Percentiles rank a stretch among this genome's conserved stretches.
phyloP scores from a whole-genome alignment of 2,329 filamentous ascomycete species.

The Aspergillus aculeatus region DNA sequence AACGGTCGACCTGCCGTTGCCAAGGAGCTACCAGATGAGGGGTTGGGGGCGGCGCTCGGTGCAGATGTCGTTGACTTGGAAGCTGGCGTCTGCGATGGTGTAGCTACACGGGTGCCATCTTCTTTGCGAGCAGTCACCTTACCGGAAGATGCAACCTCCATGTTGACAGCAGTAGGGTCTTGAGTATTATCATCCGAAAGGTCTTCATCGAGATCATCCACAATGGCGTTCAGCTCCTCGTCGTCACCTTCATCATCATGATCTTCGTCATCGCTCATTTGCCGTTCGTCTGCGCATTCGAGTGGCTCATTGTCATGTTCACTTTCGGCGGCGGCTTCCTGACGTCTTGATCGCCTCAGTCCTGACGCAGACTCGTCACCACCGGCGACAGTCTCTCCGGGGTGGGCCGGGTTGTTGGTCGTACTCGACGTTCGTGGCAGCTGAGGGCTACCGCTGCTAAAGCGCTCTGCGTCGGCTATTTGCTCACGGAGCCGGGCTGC shows the following conservation, averaged over 20 bases:
- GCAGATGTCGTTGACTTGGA: constrained; percentile 43
- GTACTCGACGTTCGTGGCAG: constrained; percentile 22
- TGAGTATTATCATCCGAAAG: constrained; percentile 71
- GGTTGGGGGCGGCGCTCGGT: constrained; percentile 22
- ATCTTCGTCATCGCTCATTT: constrained; percentile 67
- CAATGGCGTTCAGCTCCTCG: constrained; percentile 74
- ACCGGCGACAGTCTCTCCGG: constrained; percentile 15
- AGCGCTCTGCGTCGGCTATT: constrained; percentile 30
- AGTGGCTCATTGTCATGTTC: constrained; percentile 68
- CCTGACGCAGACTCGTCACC: constrained; percentile 46
- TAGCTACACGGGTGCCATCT: constrained; percentile 82
- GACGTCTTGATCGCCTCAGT: constrained; percentile 64
- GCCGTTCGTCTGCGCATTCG: constrained; percentile 91
- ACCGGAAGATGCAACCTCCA: constrained; percentile 82
- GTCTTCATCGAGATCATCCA: constrained; percentile 87
- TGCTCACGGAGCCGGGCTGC: constrained; percentile 62
- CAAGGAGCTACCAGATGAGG: constrained; percentile 44
- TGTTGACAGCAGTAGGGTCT: constrained; percentile 83
- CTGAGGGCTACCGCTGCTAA: constrained; percentile 35
- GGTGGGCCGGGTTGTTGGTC: constrained; percentile 16
- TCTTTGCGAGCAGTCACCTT: constrained; percentile 90
- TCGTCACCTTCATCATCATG: constrained; percentile 59
- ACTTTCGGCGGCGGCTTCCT: constrained; percentile 54
- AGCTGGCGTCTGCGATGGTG: constrained; percentile 65
- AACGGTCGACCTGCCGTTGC: constrained; percentile 60